These are phyloP conservation scores for Colletotrichum eleusines DNA, from an alignment of 2,329 filamentous ascomycete species.

Conservation along the genomic window DNA sequence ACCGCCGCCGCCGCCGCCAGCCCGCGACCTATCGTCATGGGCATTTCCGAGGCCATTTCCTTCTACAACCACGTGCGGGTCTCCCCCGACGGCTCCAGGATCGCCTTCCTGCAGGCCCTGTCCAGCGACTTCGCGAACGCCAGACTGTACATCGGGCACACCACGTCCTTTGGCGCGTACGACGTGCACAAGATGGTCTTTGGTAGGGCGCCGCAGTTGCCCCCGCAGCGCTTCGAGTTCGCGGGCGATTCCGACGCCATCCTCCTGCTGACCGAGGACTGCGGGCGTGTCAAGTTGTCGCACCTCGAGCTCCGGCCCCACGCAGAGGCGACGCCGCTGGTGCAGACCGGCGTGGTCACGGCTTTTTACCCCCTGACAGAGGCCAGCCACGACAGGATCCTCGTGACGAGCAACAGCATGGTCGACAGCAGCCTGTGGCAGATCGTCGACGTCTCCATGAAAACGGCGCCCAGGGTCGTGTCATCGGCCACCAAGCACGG, in stretches of 20 bases:
- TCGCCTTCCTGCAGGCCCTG: constrained; percentile 52
- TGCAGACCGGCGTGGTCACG: constrained; percentile 46
- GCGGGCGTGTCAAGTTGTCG: constrained; percentile 51
- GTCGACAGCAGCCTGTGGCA: constrained; percentile 55
- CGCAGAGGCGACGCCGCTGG: constrained; percentile 46
- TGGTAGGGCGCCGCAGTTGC: constrained; percentile 46
- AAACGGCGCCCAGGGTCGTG: constrained; percentile 45
- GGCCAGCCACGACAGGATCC: constrained; percentile 47
- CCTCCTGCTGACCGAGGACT: constrained; percentile 51
- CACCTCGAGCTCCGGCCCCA: constrained; percentile 49
- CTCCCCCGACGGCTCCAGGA: constrained; percentile 52
- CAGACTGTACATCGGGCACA: constrained; percentile 50
- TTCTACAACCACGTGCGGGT: constrained; percentile 49
- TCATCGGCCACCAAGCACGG: constrained; percentile 50
- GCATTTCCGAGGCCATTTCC: constrained; percentile 33
- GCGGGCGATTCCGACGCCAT: constrained; percentile 49
- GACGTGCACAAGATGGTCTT: constrained; percentile 48
- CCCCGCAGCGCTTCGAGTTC: constrained; percentile 52
- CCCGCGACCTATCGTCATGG: constrained; percentile 46
- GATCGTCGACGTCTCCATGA: constrained; percentile 47
- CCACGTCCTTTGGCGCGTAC: constrained; percentile 46
- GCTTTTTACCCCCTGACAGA: constrained; percentile 47
- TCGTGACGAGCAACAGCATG: constrained; percentile 54
- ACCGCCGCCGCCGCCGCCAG: constrained; percentile 34
- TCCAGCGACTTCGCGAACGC: constrained; percentile 45